phyloP scores from a whole-genome alignment of 768 basidiomycete species.

The Serendipita sp. region DNA sequence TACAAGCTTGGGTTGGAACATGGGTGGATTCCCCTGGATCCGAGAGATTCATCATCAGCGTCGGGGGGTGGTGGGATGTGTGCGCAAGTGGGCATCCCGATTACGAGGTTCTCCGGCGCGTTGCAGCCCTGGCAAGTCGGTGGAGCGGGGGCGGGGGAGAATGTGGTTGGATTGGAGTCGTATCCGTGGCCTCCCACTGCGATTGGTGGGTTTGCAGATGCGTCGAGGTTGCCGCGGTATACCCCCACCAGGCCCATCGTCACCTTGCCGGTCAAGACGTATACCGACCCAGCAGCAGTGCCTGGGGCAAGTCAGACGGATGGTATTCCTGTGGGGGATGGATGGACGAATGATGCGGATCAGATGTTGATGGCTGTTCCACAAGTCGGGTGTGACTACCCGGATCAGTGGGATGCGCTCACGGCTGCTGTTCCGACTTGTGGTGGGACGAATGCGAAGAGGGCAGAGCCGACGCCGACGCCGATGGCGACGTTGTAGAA shows the following conservation, averaged over 20 bases:
- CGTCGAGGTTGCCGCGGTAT: constrained; percentile 19
- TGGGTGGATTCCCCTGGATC: constrained; percentile 28
- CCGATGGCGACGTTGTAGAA: no score
- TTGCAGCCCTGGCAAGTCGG: constrained; percentile 18
- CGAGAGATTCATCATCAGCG: constrained; percentile 21
- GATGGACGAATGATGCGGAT: background rate
- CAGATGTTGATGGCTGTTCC: background rate
- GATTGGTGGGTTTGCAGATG: constrained; percentile 5
- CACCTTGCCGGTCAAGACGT: constrained; percentile 15
- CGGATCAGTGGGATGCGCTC: background rate
- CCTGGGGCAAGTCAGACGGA: background rate
- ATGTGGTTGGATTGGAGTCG: constrained; percentile 10
- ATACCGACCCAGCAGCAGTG: constrained; percentile 9
- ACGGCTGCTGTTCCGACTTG: no score
- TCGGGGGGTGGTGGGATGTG: constrained; percentile 21
- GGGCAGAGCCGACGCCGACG: background rate
- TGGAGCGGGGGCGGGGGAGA: constrained; percentile 15
- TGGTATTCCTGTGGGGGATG: background rate
- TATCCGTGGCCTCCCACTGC: constrained; percentile 8
- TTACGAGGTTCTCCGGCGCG: constrained; percentile 7
- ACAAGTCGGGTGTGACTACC: background rate
- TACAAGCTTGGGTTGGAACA: constrained; percentile 25
- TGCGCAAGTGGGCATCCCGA: constrained; percentile 10
- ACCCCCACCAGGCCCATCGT: constrained; percentile 20
- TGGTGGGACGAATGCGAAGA: background rate